These are phyloP conservation scores for Darksidea phi DNA, from an alignment of 495 filamentous ascomycete species.

Conservation along the genomic window DNA sequence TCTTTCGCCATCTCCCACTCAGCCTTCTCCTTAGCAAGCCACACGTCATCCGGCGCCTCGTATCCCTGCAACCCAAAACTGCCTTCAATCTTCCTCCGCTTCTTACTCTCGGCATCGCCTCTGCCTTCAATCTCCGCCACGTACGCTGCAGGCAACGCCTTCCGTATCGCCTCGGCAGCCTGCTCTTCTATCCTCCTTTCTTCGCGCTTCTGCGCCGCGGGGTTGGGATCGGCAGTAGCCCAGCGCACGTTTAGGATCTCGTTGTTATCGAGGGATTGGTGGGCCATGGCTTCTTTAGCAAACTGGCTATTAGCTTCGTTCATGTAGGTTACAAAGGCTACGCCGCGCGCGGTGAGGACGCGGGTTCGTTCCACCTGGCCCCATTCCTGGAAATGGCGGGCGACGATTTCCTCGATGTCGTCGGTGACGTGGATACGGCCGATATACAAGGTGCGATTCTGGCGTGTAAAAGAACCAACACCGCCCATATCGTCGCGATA, in stretches of 20 bases:
- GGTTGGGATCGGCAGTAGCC: slow-evolving; percentile 96
- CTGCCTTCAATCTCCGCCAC: slow-evolving; percentile 92
- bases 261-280: slow-evolving; percentile 79
- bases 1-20: slow-evolving; percentile 42
- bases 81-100: slow-evolving; percentile 85
- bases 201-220: slow-evolving; percentile 89
- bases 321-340: slow-evolving; percentile 86
- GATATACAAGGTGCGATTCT: slow-evolving; percentile 89
- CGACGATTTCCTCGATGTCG: slow-evolving; percentile 95
- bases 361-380: slow-evolving; percentile 80
- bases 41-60: slow-evolving; percentile 91
- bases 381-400: slow-evolving; percentile 92
- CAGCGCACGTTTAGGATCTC: slow-evolving; percentile 96
- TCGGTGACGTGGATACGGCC: slow-evolving; percentile 94
- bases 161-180: slow-evolving; percentile 91
- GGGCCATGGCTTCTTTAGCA: slow-evolving; percentile 87
- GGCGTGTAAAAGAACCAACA: slow-evolving; percentile 83
- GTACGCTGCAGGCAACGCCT: slow-evolving; percentile 86
- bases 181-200: slow-evolving; percentile 90
- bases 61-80: slow-evolving; percentile 87
- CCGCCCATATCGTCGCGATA: slow-evolving; percentile 97
- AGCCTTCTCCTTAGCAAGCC: slow-evolving; percentile 65
- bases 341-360: slow-evolving; percentile 73
- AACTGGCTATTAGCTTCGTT: slow-evolving; percentile 79
- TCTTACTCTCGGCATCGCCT: slow-evolving; percentile 72